Conservation (phyloP, 495 filamentous ascomycete genomes). For the Friedmanniomyces endolithicus region DNA sequence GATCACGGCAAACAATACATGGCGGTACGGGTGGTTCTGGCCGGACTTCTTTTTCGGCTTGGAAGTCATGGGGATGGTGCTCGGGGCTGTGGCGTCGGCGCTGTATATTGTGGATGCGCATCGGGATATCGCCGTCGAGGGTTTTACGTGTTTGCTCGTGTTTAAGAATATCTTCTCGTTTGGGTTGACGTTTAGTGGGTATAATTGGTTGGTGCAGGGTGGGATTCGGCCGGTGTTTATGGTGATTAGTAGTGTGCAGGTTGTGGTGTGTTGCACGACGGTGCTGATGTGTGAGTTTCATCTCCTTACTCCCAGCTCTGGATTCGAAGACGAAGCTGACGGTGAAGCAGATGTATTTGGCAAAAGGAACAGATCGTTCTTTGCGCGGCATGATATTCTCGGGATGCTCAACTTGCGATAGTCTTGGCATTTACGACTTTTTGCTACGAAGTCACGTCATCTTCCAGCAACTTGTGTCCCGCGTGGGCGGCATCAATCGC, state of each 20-base stretch:
- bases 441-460: too few species aligned
- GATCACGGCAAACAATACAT: constrained; percentile 46
- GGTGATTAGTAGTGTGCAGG: constrained; percentile 60
- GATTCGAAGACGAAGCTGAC: not conserved
- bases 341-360: constrained; percentile 58
- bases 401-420: constrained; percentile 31
- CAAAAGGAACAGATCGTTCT: constrained; percentile 62
- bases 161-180: constrained; percentile 94
- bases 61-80: constrained; percentile 71
- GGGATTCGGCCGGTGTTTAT: constrained; percentile 55
- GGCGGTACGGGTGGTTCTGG: constrained; percentile 53
- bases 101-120: constrained; percentile 94
- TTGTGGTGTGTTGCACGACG: constrained; percentile 56
- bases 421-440: not conserved
- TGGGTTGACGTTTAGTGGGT: constrained; percentile 67
- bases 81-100: constrained; percentile 72
- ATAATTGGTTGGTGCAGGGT: constrained; percentile 56
- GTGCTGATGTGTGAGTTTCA: constrained; percentile 67
- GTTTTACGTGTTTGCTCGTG: constrained; percentile 77
- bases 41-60: constrained; percentile 62
- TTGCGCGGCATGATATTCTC: constrained; percentile 58
- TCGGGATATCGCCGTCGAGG: constrained; percentile 80
- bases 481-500: too few species aligned
- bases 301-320: not conserved
- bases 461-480: too few species aligned